Base-by-base conservation (phyloP, 257 asterid species). In the Solanum peruvianum region DNA sequence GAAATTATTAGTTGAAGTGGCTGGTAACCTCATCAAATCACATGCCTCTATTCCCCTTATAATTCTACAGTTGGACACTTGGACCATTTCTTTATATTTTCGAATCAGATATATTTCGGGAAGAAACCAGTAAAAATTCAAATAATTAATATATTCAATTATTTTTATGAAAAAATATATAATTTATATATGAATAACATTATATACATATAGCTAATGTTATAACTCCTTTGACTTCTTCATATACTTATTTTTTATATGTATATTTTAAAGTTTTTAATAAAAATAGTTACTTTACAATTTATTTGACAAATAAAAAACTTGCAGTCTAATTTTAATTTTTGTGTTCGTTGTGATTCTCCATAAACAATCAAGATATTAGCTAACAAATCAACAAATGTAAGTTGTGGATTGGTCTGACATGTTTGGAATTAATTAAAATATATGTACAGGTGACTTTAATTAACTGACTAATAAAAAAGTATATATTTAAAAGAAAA, bases 81-180 rank as follows among this genome's bases (percentile, higher is more conserved):
- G 84, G 67, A 80, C 84, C 67, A 47, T 27, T 45, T 78, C 10
- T 73, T 7, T 75, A 21, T 75, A 21, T 1, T 42, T 75, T 23
- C 18, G 11, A 75, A 75, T 41, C 12, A 70, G 3, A 31, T 41
- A 75, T 47, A 75, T 56, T 56, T 56, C 3, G 11, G 4, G 2
- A 1, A 0, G n/a, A 3, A 56, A 0, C 4, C 7, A 56, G 5
- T 18, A 56, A 56, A 20, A 4, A 0, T 56, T 0, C 0, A 7
- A 11, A 11, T 18, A 2, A 56, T 2, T 15, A 49, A 15, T 56
- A 7, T 1, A 18, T 18, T 18, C 0, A 4, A 7, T 20, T 9
- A 0, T 56, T 3, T 18, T 20, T 2, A 4, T 0, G 2, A 2
- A 20, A 56, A 20, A 18, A 1, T 18, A 52, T 49, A 18, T 0